Evolutionary conservation across 1,284 basidiomycete genomes (phyloP).

Genomic region (Meripilus lineatus): DNA sequence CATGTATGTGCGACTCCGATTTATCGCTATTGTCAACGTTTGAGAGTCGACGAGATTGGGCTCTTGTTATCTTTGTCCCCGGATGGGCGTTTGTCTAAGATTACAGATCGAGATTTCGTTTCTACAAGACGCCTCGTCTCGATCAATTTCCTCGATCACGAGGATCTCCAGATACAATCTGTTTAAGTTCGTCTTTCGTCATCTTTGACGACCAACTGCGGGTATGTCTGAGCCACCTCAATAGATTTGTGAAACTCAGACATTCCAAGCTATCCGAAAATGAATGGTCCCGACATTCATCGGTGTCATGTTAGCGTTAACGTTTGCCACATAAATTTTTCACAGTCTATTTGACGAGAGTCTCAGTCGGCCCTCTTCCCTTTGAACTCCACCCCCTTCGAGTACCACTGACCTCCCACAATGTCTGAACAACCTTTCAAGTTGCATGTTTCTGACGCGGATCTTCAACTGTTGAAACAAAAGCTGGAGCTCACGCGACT

Average conservation of each 20-base stretch:
- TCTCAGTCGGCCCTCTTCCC: background rate
- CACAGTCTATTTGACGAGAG: background rate
- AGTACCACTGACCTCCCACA: background rate
- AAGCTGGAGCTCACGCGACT: slow-evolving; percentile 38
- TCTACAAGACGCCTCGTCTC: no score
- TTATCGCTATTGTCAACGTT: background rate
- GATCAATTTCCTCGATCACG: no score
- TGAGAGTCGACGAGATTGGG: no score
- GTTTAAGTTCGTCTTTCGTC: no score
- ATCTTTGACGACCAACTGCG: no score
- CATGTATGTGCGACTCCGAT: slow-evolving; percentile 14
- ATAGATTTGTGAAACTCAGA: background rate
- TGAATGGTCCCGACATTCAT: background rate
- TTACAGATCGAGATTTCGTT: no score
- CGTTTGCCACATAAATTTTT: background rate
- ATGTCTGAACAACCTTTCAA: slow-evolving; percentile 34
- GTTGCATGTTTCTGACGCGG: slow-evolving; percentile 35
- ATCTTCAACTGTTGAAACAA: slow-evolving; percentile 30
- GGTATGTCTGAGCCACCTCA: no score
- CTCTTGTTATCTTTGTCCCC: no score
- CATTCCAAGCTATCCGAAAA: background rate
- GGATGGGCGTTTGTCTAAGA: no score
- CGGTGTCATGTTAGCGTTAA: background rate
- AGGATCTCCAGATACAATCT: no score
- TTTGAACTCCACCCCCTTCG: background rate